These are phyloP conservation scores for Alternaria sp. DNA, from an alignment of 2,329 filamentous ascomycete species.

Conservation along the genomic window DNA sequence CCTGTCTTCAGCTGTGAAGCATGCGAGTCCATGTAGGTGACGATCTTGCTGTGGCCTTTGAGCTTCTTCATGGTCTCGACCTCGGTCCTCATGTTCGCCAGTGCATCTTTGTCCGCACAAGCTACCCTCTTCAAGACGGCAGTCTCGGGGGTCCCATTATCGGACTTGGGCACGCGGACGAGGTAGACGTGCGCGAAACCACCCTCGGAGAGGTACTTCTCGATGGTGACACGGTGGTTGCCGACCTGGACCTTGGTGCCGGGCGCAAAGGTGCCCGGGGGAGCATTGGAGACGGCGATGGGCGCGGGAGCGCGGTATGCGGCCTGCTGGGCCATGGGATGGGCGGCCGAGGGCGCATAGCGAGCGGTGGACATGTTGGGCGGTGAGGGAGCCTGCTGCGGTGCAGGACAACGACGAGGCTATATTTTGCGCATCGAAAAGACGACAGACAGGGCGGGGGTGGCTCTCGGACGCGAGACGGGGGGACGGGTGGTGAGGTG, in stretches of 20 bases:
- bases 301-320: constrained; percentile 43
- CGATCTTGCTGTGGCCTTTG: constrained; percentile 94
- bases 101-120: constrained; percentile 91
- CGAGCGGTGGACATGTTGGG: constrained; percentile 49
- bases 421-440: constrained; percentile 44
- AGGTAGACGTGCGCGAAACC: constrained; percentile 99
- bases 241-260: constrained; percentile 98
- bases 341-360: constrained; percentile 45
- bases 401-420: constrained; percentile 36
- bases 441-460: constrained; percentile 8
- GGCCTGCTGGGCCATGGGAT: constrained; percentile 44
- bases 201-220: constrained; percentile 97
- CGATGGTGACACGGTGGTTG: constrained; percentile 88
- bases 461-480: constrained; percentile 6
- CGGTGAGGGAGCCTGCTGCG: constrained; percentile 42
- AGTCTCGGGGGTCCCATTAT: constrained; percentile 77
- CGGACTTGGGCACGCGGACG: constrained; percentile 76
- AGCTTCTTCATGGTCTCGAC: constrained; percentile 99
- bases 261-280: constrained; percentile 80
- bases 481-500: constrained; percentile 18
- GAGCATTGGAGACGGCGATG: constrained; percentile 45
- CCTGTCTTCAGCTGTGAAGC: constrained; percentile 91
- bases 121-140: constrained; percentile 94
- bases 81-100: constrained; percentile 96
- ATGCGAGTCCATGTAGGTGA: constrained; percentile 98